phyloP scores from a whole-genome alignment of 106 monocot species.

The Dioscorea alata region DNA sequence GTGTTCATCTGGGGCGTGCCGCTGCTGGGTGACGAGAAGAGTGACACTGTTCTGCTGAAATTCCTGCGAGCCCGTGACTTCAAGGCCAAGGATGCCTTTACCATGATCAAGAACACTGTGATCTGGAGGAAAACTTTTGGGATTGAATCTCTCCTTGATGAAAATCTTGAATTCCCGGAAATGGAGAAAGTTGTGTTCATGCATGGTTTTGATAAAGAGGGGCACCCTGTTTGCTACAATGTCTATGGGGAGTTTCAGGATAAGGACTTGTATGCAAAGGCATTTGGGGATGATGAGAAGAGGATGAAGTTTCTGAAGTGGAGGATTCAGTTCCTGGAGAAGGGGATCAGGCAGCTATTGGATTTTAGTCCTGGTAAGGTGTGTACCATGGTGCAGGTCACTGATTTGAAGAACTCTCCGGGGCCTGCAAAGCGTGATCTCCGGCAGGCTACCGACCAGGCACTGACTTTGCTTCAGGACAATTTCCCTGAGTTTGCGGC shows the following conservation, averaged over 20 bases:
- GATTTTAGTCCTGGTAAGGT: slow-evolving; percentile 34
- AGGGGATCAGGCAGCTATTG: slow-evolving; percentile 39
- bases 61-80: slow-evolving; percentile 77
- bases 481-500: slow-evolving; percentile 61
- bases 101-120: slow-evolving; percentile 65
- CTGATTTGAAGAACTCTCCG: slow-evolving; percentile 42
- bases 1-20: slow-evolving; percentile 67
- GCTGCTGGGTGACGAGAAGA: slow-evolving; percentile 56
- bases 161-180: slow-evolving; percentile 53
- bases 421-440: slow-evolving; percentile 35
- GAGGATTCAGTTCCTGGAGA: slow-evolving; percentile 55
- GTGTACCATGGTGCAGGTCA: slow-evolving; percentile 54
- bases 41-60: slow-evolving; percentile 62
- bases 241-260: slow-evolving; percentile 56
- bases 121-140: slow-evolving; percentile 67
- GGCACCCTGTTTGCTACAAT: slow-evolving; percentile 63
- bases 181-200: slow-evolving; percentile 58
- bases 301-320: slow-evolving; percentile 46
- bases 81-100: slow-evolving; percentile 66
- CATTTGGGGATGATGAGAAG: slow-evolving; percentile 42
- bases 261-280: slow-evolving; percentile 40
- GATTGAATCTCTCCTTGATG: slow-evolving; percentile 46
- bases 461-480: slow-evolving; percentile 38
- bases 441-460: slow-evolving; percentile 32
- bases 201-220: slow-evolving; percentile 35